Conservation (phyloP, 73 alveolate genomes). For the Uronychia setigera region DNA sequence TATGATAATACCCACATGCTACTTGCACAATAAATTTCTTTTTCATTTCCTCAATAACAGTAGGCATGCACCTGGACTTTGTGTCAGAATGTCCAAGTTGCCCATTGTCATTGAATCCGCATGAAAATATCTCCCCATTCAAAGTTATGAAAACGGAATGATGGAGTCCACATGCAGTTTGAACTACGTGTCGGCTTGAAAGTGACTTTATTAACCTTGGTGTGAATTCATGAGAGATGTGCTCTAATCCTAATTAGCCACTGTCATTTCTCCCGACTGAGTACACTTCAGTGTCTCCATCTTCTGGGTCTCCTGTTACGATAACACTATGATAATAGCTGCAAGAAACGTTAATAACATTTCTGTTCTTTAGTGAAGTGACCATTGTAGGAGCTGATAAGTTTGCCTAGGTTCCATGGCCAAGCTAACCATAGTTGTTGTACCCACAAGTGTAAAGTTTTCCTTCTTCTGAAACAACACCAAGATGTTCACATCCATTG, state of each 20-base stretch:
- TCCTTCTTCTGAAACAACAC: constrained; percentile 50
- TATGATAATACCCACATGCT: constrained; percentile 73
- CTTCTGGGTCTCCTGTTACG: constrained; percentile 28
- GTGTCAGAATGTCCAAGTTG: constrained; percentile 61
- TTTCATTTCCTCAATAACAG: constrained; percentile 21
- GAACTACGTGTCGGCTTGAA: constrained; percentile 14
- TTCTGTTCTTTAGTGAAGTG: constrained; percentile 17
- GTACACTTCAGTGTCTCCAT: constrained; percentile 25
- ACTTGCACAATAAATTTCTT: constrained; percentile 26
- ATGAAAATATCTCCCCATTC: constrained; percentile 49
- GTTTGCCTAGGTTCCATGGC: constrained; percentile 64
- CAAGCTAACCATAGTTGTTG: constrained; percentile 68
- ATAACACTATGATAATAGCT: constrained; percentile 60
- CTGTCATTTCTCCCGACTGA: constrained; percentile 71
- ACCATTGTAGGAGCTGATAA: constrained; percentile 47
- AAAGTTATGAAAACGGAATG: constrained; percentile 62
- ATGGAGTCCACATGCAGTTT: constrained; percentile 72
- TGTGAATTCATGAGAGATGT: constrained; percentile 42
- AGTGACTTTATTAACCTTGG: constrained; percentile 50
- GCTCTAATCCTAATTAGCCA: constrained; percentile 69
- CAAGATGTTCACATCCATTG: constrained; percentile 71
- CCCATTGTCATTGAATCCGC: constrained; percentile 73
- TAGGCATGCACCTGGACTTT: constrained; percentile 34
- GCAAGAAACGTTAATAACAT: constrained; percentile 55
- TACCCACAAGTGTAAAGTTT: constrained; percentile 64